A percentile compares a stretch with the other conserved stretches of the same genome.
Conservation (phyloP, 2,329 filamentous ascomycete species). For the Alternaria sp. region DNA sequence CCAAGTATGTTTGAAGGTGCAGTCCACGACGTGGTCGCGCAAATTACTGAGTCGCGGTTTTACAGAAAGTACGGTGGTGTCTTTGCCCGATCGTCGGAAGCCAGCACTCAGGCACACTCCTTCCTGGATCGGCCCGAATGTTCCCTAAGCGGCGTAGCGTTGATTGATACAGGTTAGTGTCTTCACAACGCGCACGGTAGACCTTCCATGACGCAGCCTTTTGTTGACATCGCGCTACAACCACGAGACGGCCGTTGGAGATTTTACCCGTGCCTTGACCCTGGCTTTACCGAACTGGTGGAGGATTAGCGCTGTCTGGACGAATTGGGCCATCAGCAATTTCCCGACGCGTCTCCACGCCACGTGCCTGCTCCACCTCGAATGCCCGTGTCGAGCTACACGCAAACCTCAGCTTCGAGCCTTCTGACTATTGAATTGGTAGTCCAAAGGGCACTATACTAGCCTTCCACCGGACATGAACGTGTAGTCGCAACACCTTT, state of each 20-base stretch:
- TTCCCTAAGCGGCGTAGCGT: not conserved
- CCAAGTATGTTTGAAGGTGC: not conserved
- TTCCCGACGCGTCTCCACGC: not conserved
- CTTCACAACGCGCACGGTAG: not conserved
- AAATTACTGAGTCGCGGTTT: not conserved
- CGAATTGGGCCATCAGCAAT: not conserved
- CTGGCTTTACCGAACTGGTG: not conserved
- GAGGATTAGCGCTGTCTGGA: not conserved
- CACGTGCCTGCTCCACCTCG: not conserved
- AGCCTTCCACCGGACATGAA: not conserved
- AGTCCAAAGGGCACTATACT: not conserved
- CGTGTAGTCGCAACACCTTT: not conserved
- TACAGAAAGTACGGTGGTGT: not conserved
- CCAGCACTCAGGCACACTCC: not conserved
- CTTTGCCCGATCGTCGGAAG: not conserved
- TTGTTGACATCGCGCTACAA: not conserved
- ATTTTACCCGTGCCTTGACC: not conserved
- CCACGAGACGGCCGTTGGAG: not conserved
- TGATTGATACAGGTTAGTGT: not conserved
- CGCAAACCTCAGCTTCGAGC: not conserved
- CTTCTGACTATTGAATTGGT: not conserved
- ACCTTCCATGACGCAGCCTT: conserved; percentile 26
- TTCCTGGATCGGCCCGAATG: not conserved
- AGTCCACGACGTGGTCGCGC: not conserved
- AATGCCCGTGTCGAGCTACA: not conserved